phyloP scores from a whole-genome alignment of 495 filamentous ascomycete species.

The Cercophora samala region DNA sequence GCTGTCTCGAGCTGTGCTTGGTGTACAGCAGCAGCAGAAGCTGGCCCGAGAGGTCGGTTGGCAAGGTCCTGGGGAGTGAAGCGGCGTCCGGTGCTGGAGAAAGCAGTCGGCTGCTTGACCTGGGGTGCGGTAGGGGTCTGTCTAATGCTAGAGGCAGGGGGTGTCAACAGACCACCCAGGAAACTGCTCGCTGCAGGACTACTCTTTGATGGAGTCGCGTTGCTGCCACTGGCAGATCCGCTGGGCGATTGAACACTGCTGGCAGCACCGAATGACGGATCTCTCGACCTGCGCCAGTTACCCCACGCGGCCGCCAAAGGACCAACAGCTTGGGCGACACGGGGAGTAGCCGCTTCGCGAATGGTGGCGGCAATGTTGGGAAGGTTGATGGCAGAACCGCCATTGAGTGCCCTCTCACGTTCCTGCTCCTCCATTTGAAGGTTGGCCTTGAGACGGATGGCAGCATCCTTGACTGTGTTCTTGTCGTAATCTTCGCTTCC shows the following conservation, averaged over 20 bases:
- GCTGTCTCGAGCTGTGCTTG: not conserved
- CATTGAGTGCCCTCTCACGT: constrained; percentile 64
- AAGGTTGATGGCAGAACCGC: constrained; percentile 51
- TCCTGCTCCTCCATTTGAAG: constrained; percentile 97
- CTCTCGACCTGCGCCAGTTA: constrained; percentile 75
- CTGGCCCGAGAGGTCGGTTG: constrained; percentile 43
- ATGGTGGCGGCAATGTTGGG: constrained; percentile 54
- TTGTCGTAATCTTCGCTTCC: constrained; percentile 69
- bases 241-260: constrained; percentile 39
- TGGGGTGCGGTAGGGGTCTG: constrained; percentile 48
- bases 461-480: constrained; percentile 76
- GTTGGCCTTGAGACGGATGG: constrained; percentile 88
- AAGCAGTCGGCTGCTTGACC: constrained; percentile 47
- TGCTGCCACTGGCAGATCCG: constrained; percentile 39
- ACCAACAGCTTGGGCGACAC: constrained; percentile 73
- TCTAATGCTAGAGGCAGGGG: constrained; percentile 66
- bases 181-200: constrained; percentile 44
- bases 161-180: constrained; percentile 77
- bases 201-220: constrained; percentile 62
- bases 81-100: constrained; percentile 50
- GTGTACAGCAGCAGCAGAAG: constrained; percentile 17
- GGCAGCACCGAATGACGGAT: constrained; percentile 39
- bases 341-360: constrained; percentile 63
- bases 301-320: constrained; percentile 72
- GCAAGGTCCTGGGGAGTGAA: constrained; percentile 49